Evolutionary conservation across 768 basidiomycete genomes (phyloP).

Genomic region (Cyclocybe cylindracea): DNA sequence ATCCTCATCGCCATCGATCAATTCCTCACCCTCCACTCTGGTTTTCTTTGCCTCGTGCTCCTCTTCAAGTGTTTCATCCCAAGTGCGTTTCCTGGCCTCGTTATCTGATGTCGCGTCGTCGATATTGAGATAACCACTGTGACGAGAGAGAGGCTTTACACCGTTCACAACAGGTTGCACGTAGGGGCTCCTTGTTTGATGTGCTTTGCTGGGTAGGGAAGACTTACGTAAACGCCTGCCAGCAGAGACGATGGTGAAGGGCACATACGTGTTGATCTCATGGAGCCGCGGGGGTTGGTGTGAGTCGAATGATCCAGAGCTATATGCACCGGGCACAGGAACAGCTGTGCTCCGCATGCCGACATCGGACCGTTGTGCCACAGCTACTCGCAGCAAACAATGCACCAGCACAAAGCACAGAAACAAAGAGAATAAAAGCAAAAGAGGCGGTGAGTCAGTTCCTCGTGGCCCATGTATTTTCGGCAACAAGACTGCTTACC

Average conservation of each 20-base stretch:
- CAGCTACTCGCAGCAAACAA: not conserved
- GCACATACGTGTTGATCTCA: constrained; percentile 2
- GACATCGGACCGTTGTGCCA: constrained; percentile 7
- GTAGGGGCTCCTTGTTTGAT: not conserved
- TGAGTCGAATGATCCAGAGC: constrained; percentile 8
- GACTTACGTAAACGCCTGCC: constrained; percentile 15
- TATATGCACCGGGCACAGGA: constrained; percentile 21
- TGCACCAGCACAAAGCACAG: not conserved
- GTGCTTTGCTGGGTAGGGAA: constrained; percentile 3
- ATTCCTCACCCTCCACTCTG: constrained; percentile 50
- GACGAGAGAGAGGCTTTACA: constrained; percentile 12
- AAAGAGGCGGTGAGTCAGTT: constrained; percentile 3
- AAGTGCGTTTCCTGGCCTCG: constrained; percentile 39
- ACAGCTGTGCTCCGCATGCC: constrained; percentile 6
- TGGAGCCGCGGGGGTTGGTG: constrained; percentile 4
- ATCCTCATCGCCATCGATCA: constrained; percentile 50
- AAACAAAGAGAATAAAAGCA: constrained; percentile 1
- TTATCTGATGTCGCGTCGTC: constrained; percentile 11
- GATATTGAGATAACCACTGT: constrained; percentile 12
- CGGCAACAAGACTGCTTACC: constrained; percentile 31
- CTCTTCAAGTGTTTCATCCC: constrained; percentile 44
- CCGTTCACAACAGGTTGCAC: constrained; percentile 4
- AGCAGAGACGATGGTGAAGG: not conserved
- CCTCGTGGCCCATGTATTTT: too few species aligned
- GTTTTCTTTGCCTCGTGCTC: constrained; percentile 51